Evolutionary conservation across 495 filamentous ascomycete genomes (phyloP).

Genomic region (Neurospora sp.): DNA sequence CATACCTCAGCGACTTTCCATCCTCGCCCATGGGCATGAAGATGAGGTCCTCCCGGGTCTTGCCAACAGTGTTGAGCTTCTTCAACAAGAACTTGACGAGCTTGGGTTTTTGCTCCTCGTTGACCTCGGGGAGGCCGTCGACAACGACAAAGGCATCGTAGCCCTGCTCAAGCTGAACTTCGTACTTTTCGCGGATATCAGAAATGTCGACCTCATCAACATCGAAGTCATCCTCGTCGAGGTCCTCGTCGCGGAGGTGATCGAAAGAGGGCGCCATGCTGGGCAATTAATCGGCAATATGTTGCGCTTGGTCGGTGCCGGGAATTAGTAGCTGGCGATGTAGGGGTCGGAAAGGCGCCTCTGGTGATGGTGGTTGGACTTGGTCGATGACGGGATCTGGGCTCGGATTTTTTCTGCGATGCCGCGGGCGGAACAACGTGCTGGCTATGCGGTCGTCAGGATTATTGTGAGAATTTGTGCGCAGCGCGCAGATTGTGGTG

Average conservation of each 20-base stretch:
- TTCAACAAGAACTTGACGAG: conserved; percentile 88
- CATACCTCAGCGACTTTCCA: conserved; percentile 71
- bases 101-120: conserved; percentile 75
- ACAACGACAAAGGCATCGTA: conserved; percentile 92
- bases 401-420: not conserved
- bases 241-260: conserved; percentile 53
- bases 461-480: conserved; percentile 29
- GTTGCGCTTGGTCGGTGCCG: not conserved
- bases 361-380: conserved; percentile 8
- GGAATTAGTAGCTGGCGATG: not conserved
- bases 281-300: conserved; percentile 13
- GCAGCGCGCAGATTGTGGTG: conserved; percentile 20
- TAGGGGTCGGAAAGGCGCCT: conserved; percentile 7
- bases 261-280: conserved; percentile 53
- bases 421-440: not conserved
- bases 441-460: conserved; percentile 8
- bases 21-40: conserved; percentile 87
- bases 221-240: conserved; percentile 81
- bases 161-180: conserved; percentile 91
- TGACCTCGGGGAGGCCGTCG: conserved; percentile 83
- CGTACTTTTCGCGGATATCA: conserved; percentile 83
- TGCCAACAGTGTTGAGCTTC: conserved; percentile 77
- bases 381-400: not conserved
- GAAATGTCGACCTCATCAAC: conserved; percentile 91
- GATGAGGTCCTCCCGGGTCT: conserved; percentile 73